Conservation (phyloP, 2,329 filamentous ascomycete genomes). For the Polytolypa hystricis region DNA sequence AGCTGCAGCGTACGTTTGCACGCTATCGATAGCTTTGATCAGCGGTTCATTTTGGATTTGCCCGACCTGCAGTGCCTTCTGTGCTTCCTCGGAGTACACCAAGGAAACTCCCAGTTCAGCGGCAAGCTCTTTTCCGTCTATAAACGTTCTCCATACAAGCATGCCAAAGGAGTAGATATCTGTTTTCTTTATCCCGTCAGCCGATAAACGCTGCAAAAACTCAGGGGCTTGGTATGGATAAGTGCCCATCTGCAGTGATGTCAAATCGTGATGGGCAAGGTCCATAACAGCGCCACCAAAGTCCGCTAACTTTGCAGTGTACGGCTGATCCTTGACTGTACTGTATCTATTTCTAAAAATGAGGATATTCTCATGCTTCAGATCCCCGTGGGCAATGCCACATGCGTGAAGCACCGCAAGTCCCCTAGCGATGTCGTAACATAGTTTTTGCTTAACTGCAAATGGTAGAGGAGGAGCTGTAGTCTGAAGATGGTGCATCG, state of each 20-base stretch:
- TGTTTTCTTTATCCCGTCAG: slow-evolving; percentile 6
- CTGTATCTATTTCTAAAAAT: slow-evolving; percentile 7
- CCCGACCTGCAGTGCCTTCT: neutral
- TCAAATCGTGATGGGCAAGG: slow-evolving; percentile 1
- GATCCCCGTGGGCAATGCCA: slow-evolving; percentile 10
- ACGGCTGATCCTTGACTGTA: neutral
- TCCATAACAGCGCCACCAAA: slow-evolving; percentile 11
- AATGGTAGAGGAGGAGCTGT: neutral
- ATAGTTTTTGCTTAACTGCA: slow-evolving; percentile 4
- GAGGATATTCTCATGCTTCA: slow-evolving; percentile 12
- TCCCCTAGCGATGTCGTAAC: slow-evolving; percentile 9
- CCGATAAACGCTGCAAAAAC: slow-evolving; percentile 1
- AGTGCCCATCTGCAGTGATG: slow-evolving; percentile 5
- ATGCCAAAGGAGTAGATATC: slow-evolving; percentile 10
- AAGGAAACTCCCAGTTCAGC: neutral
- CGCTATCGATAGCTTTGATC: neutral
- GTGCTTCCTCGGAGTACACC: neutral
- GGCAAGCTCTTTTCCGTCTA: slow-evolving; percentile 5
- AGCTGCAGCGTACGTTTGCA: neutral
- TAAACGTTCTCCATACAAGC: slow-evolving; percentile 8
- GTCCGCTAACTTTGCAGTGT: slow-evolving; percentile 11
- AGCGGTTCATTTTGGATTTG: neutral
- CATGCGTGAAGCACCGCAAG: slow-evolving; percentile 9
- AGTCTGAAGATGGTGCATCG: neutral
- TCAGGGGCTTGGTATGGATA: slow-evolving; percentile 9